Evolutionary conservation across 805 yeast species (phyloP), one percentile per base, ranked within the genome.

Genomic region (Metschnikowia similis): DNA sequence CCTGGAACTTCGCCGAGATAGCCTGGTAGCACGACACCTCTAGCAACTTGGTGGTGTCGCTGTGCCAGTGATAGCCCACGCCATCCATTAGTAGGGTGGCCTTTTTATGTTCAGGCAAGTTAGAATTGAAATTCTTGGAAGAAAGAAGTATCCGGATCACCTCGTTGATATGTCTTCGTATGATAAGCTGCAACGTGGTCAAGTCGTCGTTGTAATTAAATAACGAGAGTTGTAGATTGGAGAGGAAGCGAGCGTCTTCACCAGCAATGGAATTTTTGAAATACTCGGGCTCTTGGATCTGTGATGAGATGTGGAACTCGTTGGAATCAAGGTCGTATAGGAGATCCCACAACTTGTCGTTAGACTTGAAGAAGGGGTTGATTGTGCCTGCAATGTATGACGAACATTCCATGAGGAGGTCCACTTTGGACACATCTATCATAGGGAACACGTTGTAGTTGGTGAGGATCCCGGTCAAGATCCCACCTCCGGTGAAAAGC

Each of bases 321-420:
- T 77, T 77, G 0, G 72, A 45, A 57, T 84, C 90, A 53, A 85
- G 57, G 61, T 85, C 84, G 49, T 82, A 79, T 52, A 80, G 74
- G 31, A 82, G 62, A 62, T 85, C 87, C 85, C 87, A 85, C 17
- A 78, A 59, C 41, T 71, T 72, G 31, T 69, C 71, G 49, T 76
- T 76, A 31, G 77, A 73, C 57, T 81, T 81, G 60, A 85, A 79
- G 37, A 83, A 76, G 13, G 85, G 79, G 60, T 85, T 85, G 37
- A 85, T 80, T 3, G 89, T 84, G 3, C 92, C 92, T 2, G 86
- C 76, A 43, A 85, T 66, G 56, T 70, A 80, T 29, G 67, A 67
- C 30, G 57, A 69, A 52, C 68, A 73, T 46, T 60, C 66, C 52
- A 71, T 71, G 45, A 82, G 62, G 1, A 76, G 54, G 51, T 80